A percentile compares a stretch with the other conserved stretches of the same genome.
These are phyloP conservation scores for Rhizopus arrhizus DNA, from an alignment of 371 early-diverging fungal species.

Conservation along the genomic window DNA sequence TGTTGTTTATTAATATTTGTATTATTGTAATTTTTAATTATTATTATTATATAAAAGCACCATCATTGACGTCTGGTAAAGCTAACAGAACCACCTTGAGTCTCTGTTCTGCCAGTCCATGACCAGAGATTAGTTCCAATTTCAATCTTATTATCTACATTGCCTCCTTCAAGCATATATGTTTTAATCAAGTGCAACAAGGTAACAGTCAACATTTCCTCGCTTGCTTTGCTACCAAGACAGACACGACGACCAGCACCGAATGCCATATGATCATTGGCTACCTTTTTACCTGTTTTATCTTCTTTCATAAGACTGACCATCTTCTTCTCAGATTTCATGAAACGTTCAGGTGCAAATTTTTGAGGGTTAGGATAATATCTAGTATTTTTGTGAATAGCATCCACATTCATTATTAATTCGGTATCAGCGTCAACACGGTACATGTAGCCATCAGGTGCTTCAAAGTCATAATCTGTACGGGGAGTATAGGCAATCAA, in stretches of 20 bases:
- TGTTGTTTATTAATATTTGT: too few species aligned
- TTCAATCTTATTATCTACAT: slow-evolving; percentile 24
- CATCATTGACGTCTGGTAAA: slow-evolving; percentile 21
- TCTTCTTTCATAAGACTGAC: slow-evolving; percentile 13
- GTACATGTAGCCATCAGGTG: slow-evolving; percentile 15
- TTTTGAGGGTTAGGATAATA: slow-evolving; percentile 30
- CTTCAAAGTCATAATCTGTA: slow-evolving; percentile 35
- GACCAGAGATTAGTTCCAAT: slow-evolving; percentile 24
- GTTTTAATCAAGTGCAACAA: slow-evolving; percentile 19
- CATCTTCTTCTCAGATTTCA: slow-evolving; percentile 21
- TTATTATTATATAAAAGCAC: too few species aligned
- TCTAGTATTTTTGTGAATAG: slow-evolving; percentile 34
- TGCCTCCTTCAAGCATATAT: slow-evolving; percentile 26
- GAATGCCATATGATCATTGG: slow-evolving; percentile 40
- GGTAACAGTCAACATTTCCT: slow-evolving; percentile 17
- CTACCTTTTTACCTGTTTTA: slow-evolving; percentile 19
- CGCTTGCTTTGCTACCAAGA: slow-evolving; percentile 27
- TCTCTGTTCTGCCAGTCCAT: slow-evolving; percentile 39
- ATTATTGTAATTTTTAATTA: too few species aligned
- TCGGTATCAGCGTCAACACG: slow-evolving; percentile 36
- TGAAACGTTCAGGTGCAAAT: slow-evolving; percentile 34
- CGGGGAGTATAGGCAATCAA: slow-evolving; percentile 38
- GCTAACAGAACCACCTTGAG: slow-evolving; percentile 24
- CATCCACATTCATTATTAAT: slow-evolving; percentile 39
- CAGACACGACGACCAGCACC: slow-evolving; percentile 44